Conservation (phyloP, 2,329 filamentous ascomycete genomes). For the Alternaria metachromatica region DNA sequence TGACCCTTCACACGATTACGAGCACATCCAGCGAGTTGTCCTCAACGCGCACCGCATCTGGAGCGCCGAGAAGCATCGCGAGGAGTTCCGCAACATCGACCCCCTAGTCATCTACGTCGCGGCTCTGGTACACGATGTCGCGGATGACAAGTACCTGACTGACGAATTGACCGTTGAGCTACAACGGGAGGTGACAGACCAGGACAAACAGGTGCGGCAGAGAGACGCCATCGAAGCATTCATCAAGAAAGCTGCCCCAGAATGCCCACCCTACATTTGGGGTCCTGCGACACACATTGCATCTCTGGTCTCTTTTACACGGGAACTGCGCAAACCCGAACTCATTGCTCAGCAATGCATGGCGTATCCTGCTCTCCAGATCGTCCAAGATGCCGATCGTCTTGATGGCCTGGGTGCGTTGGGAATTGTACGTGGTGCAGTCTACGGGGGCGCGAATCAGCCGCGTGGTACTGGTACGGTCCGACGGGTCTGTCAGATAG, state of each 20-base stretch:
- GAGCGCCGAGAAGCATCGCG: slow-evolving; percentile 51
- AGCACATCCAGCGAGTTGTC: slow-evolving; percentile 79
- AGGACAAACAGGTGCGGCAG: slow-evolving; percentile 58
- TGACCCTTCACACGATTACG: slow-evolving; percentile 84
- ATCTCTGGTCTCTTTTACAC: slow-evolving; percentile 76
- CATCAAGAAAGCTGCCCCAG: not conserved
- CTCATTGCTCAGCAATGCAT: slow-evolving; percentile 61
- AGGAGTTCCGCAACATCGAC: slow-evolving; percentile 50
- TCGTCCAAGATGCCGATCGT: slow-evolving; percentile 89
- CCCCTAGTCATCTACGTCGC: slow-evolving; percentile 67
- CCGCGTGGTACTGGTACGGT: slow-evolving; percentile 51
- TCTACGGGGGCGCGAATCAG: slow-evolving; percentile 38
- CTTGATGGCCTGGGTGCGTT: slow-evolving; percentile 84
- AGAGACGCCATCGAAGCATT: slow-evolving; percentile 46
- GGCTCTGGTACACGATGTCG: slow-evolving; percentile 74
- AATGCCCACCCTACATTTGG: slow-evolving; percentile 60
- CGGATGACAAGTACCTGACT: slow-evolving; percentile 74
- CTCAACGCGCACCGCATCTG: slow-evolving; percentile 71
- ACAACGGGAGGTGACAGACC: slow-evolving; percentile 7
- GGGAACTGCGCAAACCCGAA: slow-evolving; percentile 69
- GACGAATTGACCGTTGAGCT: not conserved
- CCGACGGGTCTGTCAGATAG: slow-evolving; percentile 11
- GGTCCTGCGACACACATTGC: slow-evolving; percentile 72
- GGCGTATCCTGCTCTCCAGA: slow-evolving; percentile 70
- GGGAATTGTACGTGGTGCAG: slow-evolving; percentile 27